These are phyloP conservation scores for Batkoa obscura DNA, from an alignment of 371 early-diverging fungal genomes.

Conservation along the genomic window DNA sequence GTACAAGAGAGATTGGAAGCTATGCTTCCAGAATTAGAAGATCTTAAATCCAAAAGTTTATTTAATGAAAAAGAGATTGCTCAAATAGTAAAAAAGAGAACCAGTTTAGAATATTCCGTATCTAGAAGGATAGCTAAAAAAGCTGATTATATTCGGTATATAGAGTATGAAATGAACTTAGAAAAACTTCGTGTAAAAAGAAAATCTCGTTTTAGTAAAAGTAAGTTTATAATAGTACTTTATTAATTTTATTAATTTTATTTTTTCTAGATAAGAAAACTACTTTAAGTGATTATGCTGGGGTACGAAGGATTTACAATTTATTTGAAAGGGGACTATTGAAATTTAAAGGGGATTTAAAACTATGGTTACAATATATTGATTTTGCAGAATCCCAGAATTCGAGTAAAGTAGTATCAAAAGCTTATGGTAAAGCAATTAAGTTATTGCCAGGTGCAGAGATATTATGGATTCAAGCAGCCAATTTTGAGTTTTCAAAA, in stretches of 20 bases:
- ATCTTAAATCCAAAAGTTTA: constrained; percentile 53
- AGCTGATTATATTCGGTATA: constrained; percentile 70
- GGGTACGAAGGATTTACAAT: constrained; percentile 42
- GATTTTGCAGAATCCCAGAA: constrained; percentile 40
- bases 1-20: constrained; percentile 79
- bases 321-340: constrained; percentile 62
- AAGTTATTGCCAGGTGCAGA: constrained; percentile 66
- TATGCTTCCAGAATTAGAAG: constrained; percentile 85
- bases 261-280: constrained; percentile 6
- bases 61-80: constrained; percentile 72
- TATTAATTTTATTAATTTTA: background rate
- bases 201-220: constrained; percentile 34
- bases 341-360: constrained; percentile 59
- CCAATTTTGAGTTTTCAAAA: constrained; percentile 68
- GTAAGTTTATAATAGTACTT: constrained; percentile 11
- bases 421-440: constrained; percentile 38
- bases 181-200: constrained; percentile 68
- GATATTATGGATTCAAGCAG: constrained; percentile 76
- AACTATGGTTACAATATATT: constrained; percentile 82
- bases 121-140: constrained; percentile 51
- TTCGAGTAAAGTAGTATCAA: background rate
- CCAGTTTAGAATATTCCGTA: constrained; percentile 69
- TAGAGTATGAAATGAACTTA: constrained; percentile 84
- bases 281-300: constrained; percentile 37
- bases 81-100: constrained; percentile 69